These are phyloP conservation scores for Coffea canephora DNA, from an alignment of 257 asterid species.

Conservation along the genomic window DNA sequence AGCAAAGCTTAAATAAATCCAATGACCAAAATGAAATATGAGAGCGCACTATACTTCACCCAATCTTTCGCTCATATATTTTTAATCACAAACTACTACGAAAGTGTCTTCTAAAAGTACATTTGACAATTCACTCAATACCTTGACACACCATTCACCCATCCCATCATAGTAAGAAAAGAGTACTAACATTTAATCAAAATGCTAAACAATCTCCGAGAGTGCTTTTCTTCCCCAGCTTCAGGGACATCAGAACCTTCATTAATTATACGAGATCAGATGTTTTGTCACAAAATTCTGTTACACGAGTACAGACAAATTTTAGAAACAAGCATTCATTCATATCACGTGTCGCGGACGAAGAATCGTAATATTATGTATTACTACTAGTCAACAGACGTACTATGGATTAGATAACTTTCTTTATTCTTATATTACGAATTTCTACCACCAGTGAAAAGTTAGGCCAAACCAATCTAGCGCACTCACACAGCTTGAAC, in stretches of 20 bases:
- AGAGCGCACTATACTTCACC: too few species aligned
- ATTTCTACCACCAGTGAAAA: background rate
- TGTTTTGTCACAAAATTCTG: background rate
- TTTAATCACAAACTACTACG: too few species aligned
- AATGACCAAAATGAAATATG: too few species aligned
- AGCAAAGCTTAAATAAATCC: too few species aligned
- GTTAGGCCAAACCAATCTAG: background rate
- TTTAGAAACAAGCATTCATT: background rate
- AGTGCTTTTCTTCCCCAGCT: too few species aligned
- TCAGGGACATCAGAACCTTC: background rate
- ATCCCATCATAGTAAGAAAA: too few species aligned
- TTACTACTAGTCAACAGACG: background rate
- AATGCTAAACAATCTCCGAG: too few species aligned
- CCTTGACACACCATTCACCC: too few species aligned
- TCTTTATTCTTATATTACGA: background rate
- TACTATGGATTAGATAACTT: background rate
- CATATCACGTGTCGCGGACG: background rate
- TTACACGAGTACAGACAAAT: background rate
- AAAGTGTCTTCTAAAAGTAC: too few species aligned
- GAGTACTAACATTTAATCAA: too few species aligned
- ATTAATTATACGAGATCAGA: background rate
- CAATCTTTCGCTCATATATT: too few species aligned
- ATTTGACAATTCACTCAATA: too few species aligned
- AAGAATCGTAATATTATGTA: background rate
- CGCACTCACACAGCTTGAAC: constrained; percentile 1